Conservation (phyloP, 1,284 basidiomycete genomes). For the Porogramme epimiltina region DNA sequence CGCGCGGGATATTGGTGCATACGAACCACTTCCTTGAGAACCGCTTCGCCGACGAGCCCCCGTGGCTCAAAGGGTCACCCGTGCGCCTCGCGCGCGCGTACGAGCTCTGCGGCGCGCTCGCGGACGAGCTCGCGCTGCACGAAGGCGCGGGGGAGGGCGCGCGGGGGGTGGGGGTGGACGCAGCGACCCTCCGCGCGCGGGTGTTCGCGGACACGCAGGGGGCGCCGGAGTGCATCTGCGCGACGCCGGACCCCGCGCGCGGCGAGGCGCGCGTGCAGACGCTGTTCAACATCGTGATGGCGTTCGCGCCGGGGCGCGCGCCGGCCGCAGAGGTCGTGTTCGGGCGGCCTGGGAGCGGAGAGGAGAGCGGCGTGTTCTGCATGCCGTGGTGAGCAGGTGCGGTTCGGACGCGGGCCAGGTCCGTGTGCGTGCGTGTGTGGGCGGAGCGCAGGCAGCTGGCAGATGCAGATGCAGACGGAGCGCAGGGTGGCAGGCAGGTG, state of each 20-base stretch:
- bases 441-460: too few relatives aligned
- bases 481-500: too few relatives aligned
- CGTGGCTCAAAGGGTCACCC: slow-evolving; percentile 35
- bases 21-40: slow-evolving; percentile 40
- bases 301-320: slow-evolving; percentile 27
- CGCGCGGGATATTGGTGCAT: slow-evolving; percentile 33
- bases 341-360: slow-evolving; percentile 31
- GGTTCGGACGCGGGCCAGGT: too few relatives aligned
- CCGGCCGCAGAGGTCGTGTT: slow-evolving; percentile 35
- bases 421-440: too few relatives aligned
- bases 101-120: slow-evolving; percentile 27
- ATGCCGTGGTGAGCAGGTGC: slow-evolving; percentile 28
- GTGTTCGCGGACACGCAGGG: slow-evolving; percentile 35
- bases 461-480: too few relatives aligned
- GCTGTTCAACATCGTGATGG: slow-evolving; percentile 40
- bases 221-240: slow-evolving; percentile 36
- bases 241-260: slow-evolving; percentile 24
- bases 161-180: slow-evolving; percentile 21
- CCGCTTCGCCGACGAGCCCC: slow-evolving; percentile 33
- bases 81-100: slow-evolving; percentile 31
- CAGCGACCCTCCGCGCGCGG: slow-evolving; percentile 25
- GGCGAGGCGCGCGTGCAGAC: slow-evolving; percentile 28
- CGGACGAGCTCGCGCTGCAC: slow-evolving; percentile 12
- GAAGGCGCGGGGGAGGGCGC: neutral
- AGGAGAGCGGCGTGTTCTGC: slow-evolving; percentile 24